phyloP scores from a whole-genome alignment of 1,284 basidiomycete species.

The Hemileia vastatrix region DNA sequence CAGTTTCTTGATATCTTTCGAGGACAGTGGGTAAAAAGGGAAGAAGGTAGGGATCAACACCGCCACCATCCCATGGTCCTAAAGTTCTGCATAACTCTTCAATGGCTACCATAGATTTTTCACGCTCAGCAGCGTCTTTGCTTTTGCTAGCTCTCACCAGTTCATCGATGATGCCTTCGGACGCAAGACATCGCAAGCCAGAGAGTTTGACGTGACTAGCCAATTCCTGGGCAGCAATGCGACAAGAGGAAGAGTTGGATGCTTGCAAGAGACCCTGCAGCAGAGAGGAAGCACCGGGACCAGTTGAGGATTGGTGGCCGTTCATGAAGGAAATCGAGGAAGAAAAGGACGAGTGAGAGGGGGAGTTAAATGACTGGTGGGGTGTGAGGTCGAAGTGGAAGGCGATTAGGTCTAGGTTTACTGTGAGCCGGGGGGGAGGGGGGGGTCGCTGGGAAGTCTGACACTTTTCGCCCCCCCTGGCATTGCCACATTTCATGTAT shows the following conservation, averaged over 20 bases:
- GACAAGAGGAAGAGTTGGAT: conserved; percentile 28
- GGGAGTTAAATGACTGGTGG: no score
- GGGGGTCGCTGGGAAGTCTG: no score
- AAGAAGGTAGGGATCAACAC: conserved; percentile 71
- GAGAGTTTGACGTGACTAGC: conserved; percentile 42
- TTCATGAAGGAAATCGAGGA: no score
- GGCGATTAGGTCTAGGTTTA: no score
- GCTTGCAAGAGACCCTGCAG: conserved; percentile 35
- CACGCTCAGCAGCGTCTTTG: conserved; percentile 83
- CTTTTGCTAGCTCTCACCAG: conserved; percentile 59
- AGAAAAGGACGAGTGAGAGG: no score
- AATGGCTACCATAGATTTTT: conserved; percentile 70
- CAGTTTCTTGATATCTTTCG: conserved; percentile 87
- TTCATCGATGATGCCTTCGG: conserved; percentile 43
- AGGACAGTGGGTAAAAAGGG: conserved; percentile 67
- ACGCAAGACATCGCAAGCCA: conserved; percentile 41
- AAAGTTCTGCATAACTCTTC: conserved; percentile 51
- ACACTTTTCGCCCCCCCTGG: no score
- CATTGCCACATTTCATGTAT: no score
- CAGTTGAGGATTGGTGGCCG: no score
- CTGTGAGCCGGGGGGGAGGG: no score
- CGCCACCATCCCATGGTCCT: conserved; percentile 60
- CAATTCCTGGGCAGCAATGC: conserved; percentile 43
- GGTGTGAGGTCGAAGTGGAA: no score
- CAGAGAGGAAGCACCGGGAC: conserved; percentile 32